Conservation (phyloP, 2,329 filamentous ascomycete genomes). For the Didymella exigua region DNA sequence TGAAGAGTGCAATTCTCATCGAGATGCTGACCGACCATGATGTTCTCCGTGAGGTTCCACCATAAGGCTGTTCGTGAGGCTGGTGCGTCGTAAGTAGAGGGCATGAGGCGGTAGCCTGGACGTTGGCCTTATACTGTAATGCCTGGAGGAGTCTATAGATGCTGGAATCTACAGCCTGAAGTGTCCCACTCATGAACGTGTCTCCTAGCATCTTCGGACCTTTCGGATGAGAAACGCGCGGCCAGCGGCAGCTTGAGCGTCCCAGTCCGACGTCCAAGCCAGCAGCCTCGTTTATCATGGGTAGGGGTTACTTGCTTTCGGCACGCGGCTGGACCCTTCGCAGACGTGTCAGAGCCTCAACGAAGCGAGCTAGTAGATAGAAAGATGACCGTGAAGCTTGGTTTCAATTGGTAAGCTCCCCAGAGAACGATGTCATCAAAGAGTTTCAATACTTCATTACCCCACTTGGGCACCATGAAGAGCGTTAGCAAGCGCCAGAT, state of each 20-base stretch:
- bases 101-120: too few species aligned
- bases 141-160: not conserved
- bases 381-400: not conserved
- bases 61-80: not conserved
- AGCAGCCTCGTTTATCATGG: not conserved
- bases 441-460: slow-evolving; percentile 1
- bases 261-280: slow-evolving; percentile 7
- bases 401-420: not conserved
- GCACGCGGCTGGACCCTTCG: slow-evolving; percentile 1
- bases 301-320: not conserved
- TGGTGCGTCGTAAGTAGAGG: too few species aligned
- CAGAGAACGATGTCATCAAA: slow-evolving; percentile 5
- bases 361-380: not conserved
- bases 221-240: not conserved
- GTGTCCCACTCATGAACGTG: not conserved
- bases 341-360: slow-evolving; percentile 1
- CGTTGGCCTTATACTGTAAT: too few species aligned
- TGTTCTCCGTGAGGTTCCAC: not conserved
- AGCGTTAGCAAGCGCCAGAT: not conserved
- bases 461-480: slow-evolving; percentile 1
- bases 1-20: not conserved
- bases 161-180: not conserved
- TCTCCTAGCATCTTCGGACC: not conserved
- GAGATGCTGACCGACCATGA: not conserved
- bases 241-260: not conserved